A percentile compares a stretch with the other conserved stretches of the same genome.
These are phyloP conservation scores for Fusarium succisae DNA, from an alignment of 2,329 filamentous ascomycete species.

Conservation along the genomic window DNA sequence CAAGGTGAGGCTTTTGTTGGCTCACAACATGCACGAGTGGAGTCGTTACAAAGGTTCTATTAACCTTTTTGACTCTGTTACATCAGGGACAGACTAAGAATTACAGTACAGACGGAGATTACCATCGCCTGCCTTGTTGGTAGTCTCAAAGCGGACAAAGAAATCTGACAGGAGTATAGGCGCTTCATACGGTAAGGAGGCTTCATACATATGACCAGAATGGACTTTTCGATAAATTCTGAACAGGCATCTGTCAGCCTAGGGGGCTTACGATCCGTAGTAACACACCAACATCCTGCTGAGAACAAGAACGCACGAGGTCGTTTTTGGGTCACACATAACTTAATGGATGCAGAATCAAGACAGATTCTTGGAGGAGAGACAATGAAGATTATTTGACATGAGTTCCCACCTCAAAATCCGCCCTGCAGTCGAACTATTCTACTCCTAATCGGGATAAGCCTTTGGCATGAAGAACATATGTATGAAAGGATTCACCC, in stretches of 20 bases:
- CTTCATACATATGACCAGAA: not conserved
- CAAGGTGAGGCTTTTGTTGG: not conserved
- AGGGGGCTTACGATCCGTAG: not conserved
- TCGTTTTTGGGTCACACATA: slow-evolving; percentile 18
- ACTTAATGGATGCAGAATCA: slow-evolving; percentile 11
- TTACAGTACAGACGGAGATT: not conserved
- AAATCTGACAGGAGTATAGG: not conserved
- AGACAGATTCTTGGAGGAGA: slow-evolving; percentile 6
- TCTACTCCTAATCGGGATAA: slow-evolving; percentile 27
- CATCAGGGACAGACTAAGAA: not conserved
- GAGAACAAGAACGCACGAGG: slow-evolving; percentile 9
- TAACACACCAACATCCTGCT: slow-evolving; percentile 3
- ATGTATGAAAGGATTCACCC: not conserved
- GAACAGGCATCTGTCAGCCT: not conserved
- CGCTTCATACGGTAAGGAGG: not conserved
- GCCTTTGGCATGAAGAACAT: not conserved
- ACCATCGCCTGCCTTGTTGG: not conserved
- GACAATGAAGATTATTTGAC: slow-evolving; percentile 3
- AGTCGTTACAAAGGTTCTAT: slow-evolving; percentile 1
- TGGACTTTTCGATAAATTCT: not conserved
- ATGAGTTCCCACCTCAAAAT: slow-evolving; percentile 15
- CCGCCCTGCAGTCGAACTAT: not conserved
- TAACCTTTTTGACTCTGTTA: not conserved
- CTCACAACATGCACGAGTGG: not conserved
- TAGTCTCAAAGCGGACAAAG: not conserved